These are phyloP conservation scores for Fusarium cicatricum DNA, from an alignment of 2,329 filamentous ascomycete genomes.

Conservation along the genomic window DNA sequence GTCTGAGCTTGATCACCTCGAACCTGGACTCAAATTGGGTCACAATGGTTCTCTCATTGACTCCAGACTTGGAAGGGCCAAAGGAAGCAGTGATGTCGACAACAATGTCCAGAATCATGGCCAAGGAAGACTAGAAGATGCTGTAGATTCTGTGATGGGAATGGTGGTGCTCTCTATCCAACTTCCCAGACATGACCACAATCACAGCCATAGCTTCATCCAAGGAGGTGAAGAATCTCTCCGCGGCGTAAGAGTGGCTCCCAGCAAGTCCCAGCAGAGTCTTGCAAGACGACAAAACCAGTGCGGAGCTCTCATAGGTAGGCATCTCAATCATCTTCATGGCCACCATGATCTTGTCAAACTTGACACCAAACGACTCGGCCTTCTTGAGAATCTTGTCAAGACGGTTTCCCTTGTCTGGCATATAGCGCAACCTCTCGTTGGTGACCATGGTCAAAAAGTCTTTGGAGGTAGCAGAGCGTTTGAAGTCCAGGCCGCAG, in stretches of 20 bases:
- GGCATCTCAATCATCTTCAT: neutral
- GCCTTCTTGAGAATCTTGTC: conserved; percentile 18
- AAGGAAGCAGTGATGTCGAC: conserved; percentile 16
- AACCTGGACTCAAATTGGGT: conserved; percentile 15
- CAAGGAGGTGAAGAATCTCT: conserved; percentile 11
- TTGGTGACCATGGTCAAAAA: neutral
- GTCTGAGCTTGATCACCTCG: conserved; percentile 5
- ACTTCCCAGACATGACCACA: conserved; percentile 6
- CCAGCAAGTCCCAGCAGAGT: conserved; percentile 4
- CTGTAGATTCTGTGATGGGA: neutral
- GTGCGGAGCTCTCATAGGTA: conserved; percentile 5
- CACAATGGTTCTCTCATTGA: conserved; percentile 9
- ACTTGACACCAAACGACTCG: conserved; percentile 9
- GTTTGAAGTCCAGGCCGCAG: no score
- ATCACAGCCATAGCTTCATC: conserved; percentile 7
- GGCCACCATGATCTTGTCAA: conserved; percentile 13
- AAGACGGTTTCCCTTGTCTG: conserved; percentile 6
- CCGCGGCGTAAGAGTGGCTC: conserved; percentile 1
- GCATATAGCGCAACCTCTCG: neutral
- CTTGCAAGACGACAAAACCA: conserved; percentile 14
- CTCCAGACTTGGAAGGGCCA: neutral
- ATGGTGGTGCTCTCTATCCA: neutral
- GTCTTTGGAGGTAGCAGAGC: neutral
- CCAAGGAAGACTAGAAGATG: conserved; percentile 14
- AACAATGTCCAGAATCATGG: conserved; percentile 17